Percentiles rank a stretch among this genome's conserved stretches.
phyloP scores from a whole-genome alignment of 805 yeast genomes.

The Candida silvicultrix region DNA sequence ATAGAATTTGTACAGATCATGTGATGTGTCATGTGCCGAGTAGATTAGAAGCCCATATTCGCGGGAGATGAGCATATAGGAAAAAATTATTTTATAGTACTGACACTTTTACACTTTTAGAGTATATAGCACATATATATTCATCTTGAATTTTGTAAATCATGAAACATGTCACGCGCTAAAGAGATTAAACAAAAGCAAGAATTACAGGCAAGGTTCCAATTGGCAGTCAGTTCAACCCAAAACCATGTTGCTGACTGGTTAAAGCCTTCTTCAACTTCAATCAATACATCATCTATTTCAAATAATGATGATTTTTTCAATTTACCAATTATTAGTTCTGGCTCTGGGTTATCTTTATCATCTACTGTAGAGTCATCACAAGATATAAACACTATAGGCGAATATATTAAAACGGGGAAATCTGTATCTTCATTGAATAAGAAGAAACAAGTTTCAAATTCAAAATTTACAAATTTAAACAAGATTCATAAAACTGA shows the following conservation, averaged over 20 bases:
- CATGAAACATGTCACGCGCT: constrained; percentile 16
- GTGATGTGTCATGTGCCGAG: neutral
- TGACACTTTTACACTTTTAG: too few relatives aligned
- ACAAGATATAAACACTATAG: constrained; percentile 16
- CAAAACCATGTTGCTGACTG: constrained; percentile 14
- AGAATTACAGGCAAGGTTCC: constrained; percentile 19
- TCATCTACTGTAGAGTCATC: neutral
- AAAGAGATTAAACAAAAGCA: constrained; percentile 21
- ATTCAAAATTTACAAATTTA: neutral
- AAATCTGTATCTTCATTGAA: constrained; percentile 13
- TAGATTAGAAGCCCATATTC: neutral
- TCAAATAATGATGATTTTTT: constrained; percentile 11
- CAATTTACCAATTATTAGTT: constrained; percentile 18
- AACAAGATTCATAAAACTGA: constrained; percentile 6
- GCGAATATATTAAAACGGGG: constrained; percentile 20
- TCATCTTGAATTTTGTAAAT: too few relatives aligned
- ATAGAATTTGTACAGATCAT: neutral
- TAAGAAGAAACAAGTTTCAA: constrained; percentile 7
- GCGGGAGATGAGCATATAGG: neutral
- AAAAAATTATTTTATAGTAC: too few relatives aligned
- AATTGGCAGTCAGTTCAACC: constrained; percentile 14
- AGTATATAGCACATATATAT: too few relatives aligned
- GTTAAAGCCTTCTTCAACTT: constrained; percentile 10
- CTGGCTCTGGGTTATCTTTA: constrained; percentile 16
- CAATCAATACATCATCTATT: neutral